Percentiles rank a stretch among this genome's conserved stretches.
Evolutionary conservation across 2,329 filamentous ascomycete genomes (phyloP).

Genomic region (Aspergillus sp.): DNA sequence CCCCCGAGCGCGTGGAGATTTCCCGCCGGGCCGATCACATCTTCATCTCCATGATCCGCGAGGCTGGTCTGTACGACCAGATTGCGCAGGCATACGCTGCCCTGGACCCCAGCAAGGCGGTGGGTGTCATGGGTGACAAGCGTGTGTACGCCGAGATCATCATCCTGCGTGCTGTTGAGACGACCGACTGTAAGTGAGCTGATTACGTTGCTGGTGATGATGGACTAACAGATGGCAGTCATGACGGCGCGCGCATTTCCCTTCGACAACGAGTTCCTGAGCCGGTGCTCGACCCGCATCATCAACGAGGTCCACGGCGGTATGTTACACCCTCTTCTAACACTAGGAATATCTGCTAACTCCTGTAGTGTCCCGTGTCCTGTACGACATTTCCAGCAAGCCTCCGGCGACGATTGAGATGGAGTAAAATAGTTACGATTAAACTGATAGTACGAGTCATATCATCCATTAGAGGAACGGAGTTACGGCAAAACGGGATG

Average conservation of each 20-base stretch:
- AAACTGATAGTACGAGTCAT: slow-evolving; percentile 2
- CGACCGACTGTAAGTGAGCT: slow-evolving; percentile 52
- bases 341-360: neutral
- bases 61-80: slow-evolving; percentile 53
- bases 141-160: slow-evolving; percentile 66
- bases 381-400: slow-evolving; percentile 60
- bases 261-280: slow-evolving; percentile 66
- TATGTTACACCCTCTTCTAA: neutral
- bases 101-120: slow-evolving; percentile 65
- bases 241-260: slow-evolving; percentile 75
- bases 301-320: slow-evolving; percentile 72
- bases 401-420: slow-evolving; percentile 74
- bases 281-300: slow-evolving; percentile 66
- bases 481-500: slow-evolving; percentile 6
- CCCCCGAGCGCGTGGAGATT: slow-evolving; percentile 74
- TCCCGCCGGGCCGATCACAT: slow-evolving; percentile 54
- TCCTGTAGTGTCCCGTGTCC: slow-evolving; percentile 23
- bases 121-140: slow-evolving; percentile 64
- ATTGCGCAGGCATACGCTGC: slow-evolving; percentile 72
- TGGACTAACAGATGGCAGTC: slow-evolving; percentile 35
- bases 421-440: slow-evolving; percentile 53
- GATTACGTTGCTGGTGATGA: neutral
- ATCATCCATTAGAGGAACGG: slow-evolving; percentile 7
- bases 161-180: slow-evolving; percentile 63
- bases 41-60: slow-evolving; percentile 49